A percentile compares a stretch with the other conserved stretches of the same genome.
phyloP scores from a whole-genome alignment of 768 basidiomycete genomes.

The Tubosaeta sp. region DNA sequence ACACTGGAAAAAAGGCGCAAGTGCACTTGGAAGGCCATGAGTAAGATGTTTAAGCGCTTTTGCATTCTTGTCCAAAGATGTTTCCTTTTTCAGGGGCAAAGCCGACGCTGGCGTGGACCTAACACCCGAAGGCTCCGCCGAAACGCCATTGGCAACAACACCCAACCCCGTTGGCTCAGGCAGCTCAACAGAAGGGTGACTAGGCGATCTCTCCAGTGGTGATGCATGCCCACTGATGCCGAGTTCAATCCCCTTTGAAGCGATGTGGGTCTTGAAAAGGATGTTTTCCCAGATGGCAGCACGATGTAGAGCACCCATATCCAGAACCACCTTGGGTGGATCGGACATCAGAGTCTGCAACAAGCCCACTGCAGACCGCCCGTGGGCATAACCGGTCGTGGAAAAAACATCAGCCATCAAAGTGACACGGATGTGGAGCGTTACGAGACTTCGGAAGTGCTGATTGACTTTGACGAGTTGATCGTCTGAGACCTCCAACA shows the following conservation, averaged over 20 bases:
- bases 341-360: constrained; percentile 70
- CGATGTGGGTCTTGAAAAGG: constrained; percentile 58
- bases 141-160: constrained; percentile 29
- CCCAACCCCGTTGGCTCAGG: constrained; percentile 34
- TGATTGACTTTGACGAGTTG: constrained; percentile 50
- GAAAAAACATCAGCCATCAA: constrained; percentile 86
- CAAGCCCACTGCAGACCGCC: constrained; percentile 67
- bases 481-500: constrained; percentile 53
- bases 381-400: constrained; percentile 77
- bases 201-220: constrained; percentile 47
- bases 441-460: constrained; percentile 67
- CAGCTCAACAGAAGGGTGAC: constrained; percentile 39
- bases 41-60: constrained; percentile 76
- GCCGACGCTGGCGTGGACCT: constrained; percentile 21
- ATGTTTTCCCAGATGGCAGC: constrained; percentile 87
- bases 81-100: constrained; percentile 36
- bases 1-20: constrained; percentile 89
- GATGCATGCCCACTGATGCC: constrained; percentile 40
- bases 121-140: constrained; percentile 21
- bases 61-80: constrained; percentile 59
- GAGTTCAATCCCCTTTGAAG: constrained; percentile 50
- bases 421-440: constrained; percentile 74
- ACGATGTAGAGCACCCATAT: constrained; percentile 79
- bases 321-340: constrained; percentile 57
- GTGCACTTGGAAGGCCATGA: constrained; percentile 66